A percentile compares a stretch with the other conserved stretches of the same genome.
Evolutionary conservation across 2,329 filamentous ascomycete species (phyloP).

Genomic region (Neofusicoccum parvum): DNA sequence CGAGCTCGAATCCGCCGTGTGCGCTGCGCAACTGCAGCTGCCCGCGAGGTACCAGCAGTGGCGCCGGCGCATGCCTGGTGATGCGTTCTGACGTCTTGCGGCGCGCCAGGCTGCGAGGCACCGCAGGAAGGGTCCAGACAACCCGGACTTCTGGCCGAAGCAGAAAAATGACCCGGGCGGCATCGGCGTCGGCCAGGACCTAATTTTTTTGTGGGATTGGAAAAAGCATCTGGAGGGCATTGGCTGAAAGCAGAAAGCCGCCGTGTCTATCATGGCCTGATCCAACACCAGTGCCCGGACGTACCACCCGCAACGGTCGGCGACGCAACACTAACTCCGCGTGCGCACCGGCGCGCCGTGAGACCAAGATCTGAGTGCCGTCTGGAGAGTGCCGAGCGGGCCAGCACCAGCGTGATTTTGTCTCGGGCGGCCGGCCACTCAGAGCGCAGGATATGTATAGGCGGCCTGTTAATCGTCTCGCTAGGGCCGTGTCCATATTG

Average conservation of each 20-base stretch:
- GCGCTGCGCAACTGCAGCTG: not conserved
- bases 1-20: constrained; percentile 2
- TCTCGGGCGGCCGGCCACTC: not conserved
- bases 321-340: constrained; percentile 7
- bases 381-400: constrained; percentile 8
- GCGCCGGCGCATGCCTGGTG: not conserved
- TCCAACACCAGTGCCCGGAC: constrained; percentile 14
- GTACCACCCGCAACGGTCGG: constrained; percentile 14
- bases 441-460: constrained; percentile 7
- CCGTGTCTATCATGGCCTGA: constrained; percentile 21
- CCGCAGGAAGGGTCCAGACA: constrained; percentile 12
- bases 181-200: not conserved
- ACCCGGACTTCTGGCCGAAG: constrained; percentile 18
- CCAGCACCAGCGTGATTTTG: constrained; percentile 3
- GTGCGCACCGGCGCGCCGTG: constrained; percentile 1
- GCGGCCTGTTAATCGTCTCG: constrained; percentile 6
- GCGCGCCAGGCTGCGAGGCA: constrained; percentile 4
- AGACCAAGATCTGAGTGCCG: constrained; percentile 19
- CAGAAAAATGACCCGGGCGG: constrained; percentile 9
- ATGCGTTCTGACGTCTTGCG: constrained; percentile 16
- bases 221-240: constrained; percentile 15
- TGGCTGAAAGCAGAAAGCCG: not conserved
- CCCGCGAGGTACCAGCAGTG: not conserved
- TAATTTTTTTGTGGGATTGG: constrained; percentile 14
- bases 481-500: not conserved